A percentile compares a stretch with the other conserved stretches of the same genome.
Conservation (phyloP, 805 yeast species). For the Pichia insulana region DNA sequence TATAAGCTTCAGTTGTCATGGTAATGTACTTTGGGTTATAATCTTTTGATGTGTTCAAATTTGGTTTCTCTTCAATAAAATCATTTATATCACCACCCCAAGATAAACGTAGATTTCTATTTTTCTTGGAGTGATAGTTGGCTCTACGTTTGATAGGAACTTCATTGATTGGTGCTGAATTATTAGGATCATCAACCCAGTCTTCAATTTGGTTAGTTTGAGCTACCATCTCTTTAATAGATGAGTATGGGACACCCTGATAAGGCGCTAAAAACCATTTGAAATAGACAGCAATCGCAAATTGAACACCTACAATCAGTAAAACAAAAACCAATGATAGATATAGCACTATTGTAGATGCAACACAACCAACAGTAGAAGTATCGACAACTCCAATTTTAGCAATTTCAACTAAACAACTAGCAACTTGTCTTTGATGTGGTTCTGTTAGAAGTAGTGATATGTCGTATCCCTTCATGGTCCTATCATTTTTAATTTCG, state of each 20-base stretch:
- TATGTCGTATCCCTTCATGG: slow-evolving; percentile 71
- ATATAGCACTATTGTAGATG: slow-evolving; percentile 74
- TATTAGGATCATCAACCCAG: slow-evolving; percentile 67
- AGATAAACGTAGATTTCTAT: slow-evolving; percentile 29
- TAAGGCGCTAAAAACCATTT: slow-evolving; percentile 70
- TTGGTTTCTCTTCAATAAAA: slow-evolving; percentile 14
- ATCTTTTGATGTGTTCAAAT: slow-evolving; percentile 11
- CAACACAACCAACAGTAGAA: slow-evolving; percentile 88
- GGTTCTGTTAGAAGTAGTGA: slow-evolving; percentile 61
- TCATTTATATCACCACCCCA: slow-evolving; percentile 33
- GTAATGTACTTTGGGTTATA: slow-evolving; percentile 44
- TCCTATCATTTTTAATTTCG: slow-evolving; percentile 43
- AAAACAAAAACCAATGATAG: slow-evolving; percentile 79
- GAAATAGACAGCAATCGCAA: slow-evolving; percentile 80
- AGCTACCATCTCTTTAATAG: slow-evolving; percentile 49
- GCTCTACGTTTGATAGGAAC: slow-evolving; percentile 49
- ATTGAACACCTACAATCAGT: slow-evolving; percentile 69
- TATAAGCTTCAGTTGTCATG: slow-evolving; percentile 54
- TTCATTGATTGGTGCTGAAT: slow-evolving; percentile 42
- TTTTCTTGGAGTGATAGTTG: slow-evolving; percentile 29
- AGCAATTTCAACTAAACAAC: slow-evolving; percentile 75
- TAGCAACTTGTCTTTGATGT: slow-evolving; percentile 62
- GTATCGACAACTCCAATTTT: slow-evolving; percentile 88
- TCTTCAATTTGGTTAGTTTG: slow-evolving; percentile 66
- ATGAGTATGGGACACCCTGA: slow-evolving; percentile 64